Evolutionary conservation across 257 asterid genomes (phyloP).

Genomic region (Salvia rosmarinus): DNA sequence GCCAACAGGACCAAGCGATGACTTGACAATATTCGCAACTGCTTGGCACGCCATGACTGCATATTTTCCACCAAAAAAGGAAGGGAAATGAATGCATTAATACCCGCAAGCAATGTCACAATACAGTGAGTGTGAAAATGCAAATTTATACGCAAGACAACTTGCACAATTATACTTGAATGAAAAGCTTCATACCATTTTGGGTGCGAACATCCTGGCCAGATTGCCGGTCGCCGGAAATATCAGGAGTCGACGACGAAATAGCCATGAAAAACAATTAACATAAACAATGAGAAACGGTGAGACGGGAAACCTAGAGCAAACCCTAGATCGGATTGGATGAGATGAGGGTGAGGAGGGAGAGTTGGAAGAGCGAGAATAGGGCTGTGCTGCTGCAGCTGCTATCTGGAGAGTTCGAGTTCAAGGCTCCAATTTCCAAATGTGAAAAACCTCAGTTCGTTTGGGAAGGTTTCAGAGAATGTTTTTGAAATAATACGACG

Average conservation of each 20-base stretch:
- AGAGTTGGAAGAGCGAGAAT: constrained; percentile 25
- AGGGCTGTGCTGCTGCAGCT: constrained; percentile 16
- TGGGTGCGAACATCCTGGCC: constrained; percentile 97
- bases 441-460: constrained; percentile 24
- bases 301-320: constrained; percentile 16
- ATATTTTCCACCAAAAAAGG: constrained; percentile 24
- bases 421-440: constrained; percentile 20
- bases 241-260: constrained; percentile 62
- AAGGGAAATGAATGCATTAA: background rate
- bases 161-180: background rate
- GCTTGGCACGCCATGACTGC: constrained; percentile 93
- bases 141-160: background rate
- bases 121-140: background rate
- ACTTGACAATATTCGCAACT: constrained; percentile 84
- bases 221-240: constrained; percentile 89
- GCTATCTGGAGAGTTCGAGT: constrained; percentile 35
- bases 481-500: constrained; percentile 33
- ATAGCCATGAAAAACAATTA: constrained; percentile 47
- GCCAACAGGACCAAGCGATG: constrained; percentile 97
- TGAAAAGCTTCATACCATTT: constrained; percentile 51
- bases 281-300: background rate
- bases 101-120: background rate
- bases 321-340: constrained; percentile 49
- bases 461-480: constrained; percentile 35
- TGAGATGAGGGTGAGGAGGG: constrained; percentile 1